Percentiles rank a stretch among this genome's conserved stretches.
phyloP scores from a whole-genome alignment of 2,329 filamentous ascomycete species.

The Fusarium tjaetaba region DNA sequence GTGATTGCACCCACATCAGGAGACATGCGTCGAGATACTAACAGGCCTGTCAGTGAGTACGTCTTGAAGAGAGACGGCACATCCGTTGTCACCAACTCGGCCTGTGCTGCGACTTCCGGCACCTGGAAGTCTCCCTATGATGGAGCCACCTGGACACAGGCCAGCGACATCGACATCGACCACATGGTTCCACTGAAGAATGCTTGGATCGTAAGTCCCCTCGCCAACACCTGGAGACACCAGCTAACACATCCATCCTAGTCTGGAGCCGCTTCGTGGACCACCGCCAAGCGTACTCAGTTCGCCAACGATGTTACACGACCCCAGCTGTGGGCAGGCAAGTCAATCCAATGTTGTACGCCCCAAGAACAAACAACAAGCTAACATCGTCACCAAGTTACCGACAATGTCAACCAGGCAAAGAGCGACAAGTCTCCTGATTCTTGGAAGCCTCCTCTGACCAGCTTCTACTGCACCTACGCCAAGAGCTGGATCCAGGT shows the following conservation, averaged over 20 bases:
- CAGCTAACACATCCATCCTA: slow-evolving; percentile 44
- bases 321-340: slow-evolving; percentile 75
- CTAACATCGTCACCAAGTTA: slow-evolving; percentile 58
- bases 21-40: background rate
- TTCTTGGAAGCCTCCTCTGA: slow-evolving; percentile 76
- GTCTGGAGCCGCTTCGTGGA: slow-evolving; percentile 79
- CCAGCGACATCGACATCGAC: slow-evolving; percentile 81
- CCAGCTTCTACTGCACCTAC: slow-evolving; percentile 80
- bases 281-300: slow-evolving; percentile 69
- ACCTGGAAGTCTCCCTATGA: slow-evolving; percentile 79
- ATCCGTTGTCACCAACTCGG: slow-evolving; percentile 64
- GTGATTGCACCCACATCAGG: slow-evolving; percentile 42
- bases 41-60: slow-evolving; percentile 8
- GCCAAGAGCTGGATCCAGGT: slow-evolving; percentile 81
- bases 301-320: slow-evolving; percentile 82
- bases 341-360: background rate
- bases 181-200: slow-evolving; percentile 85
- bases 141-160: slow-evolving; percentile 73
- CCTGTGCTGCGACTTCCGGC: slow-evolving; percentile 73
- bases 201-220: slow-evolving; percentile 72
- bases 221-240: background rate
- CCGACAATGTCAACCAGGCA: slow-evolving; percentile 76
- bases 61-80: slow-evolving; percentile 69
- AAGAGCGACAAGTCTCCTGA: slow-evolving; percentile 82
- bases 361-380: background rate